Base-by-base conservation (phyloP, 208 protist genomes). In the Crithidia bombi region DNA sequence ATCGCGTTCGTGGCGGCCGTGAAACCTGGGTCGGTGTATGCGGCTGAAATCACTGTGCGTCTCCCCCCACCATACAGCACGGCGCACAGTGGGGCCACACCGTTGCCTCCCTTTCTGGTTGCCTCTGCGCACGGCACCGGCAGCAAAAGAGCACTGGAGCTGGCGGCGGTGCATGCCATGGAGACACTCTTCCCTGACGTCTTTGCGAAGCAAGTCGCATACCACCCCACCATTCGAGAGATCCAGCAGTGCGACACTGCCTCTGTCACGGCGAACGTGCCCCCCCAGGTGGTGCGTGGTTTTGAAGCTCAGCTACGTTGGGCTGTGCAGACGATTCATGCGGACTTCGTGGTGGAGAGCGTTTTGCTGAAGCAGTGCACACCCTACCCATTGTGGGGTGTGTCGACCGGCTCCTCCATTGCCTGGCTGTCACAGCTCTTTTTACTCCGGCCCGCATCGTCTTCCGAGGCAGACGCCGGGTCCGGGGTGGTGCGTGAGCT, bases 131-230 rank as follows among this genome's bases (percentile, higher is more conserved):
- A 52, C 7, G 85, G 79, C 30, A 68, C 63, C 1, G 66, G 63
- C 12, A 86, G 87, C 57, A 82, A 70, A 28, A 54, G 54, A 5
- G 65, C 77, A 6, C 65, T 69, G 65, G 65, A 81, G 30, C 56
- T 85, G 52, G 81, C 79, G 0, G 78, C 76, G 19, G 75, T 90
- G 44, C 58, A 57, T 55, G 76, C 81, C 5, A 51, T 95, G 21
- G 73, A 86, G 72, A n/a, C 38, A 0, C 75, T 84, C 46, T 95
- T 95, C 59, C 75, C 83, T 4, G 67, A 77, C 12, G 47, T 91
- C 12, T 95, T 81, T 55, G 76, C 78, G 35, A 71, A 89, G 30
- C 87, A 95, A 28, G 69, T 95, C 25, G 72, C 70, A 25, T 83
- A 79, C 61, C 85, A 95, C 69, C 36, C 77, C 10, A 79, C 91